Conservation (phyloP, 176 grass and related monocot species). For the Melocanna baccifera region DNA sequence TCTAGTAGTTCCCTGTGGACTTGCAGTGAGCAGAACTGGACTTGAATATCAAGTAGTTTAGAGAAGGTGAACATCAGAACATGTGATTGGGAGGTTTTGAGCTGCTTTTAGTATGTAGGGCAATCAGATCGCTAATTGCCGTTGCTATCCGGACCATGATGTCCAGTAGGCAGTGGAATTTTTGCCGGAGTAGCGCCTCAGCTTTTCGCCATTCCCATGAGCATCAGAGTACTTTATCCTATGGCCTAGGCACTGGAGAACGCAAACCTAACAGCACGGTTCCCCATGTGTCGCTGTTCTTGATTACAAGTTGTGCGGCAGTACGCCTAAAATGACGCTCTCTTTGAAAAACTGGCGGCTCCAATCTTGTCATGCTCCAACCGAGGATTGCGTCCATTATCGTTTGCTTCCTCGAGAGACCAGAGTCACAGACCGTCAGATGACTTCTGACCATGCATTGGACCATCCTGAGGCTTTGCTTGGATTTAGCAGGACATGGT, state of each 20-base stretch:
- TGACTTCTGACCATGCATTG: not conserved
- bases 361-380: not conserved
- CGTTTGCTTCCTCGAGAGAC: conserved; percentile 1
- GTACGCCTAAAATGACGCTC: not conserved
- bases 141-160: not conserved
- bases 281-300: conserved; percentile 11
- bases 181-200: not conserved
- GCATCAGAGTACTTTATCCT: not conserved
- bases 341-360: not conserved
- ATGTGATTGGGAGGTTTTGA: no score
- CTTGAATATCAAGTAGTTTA: no score
- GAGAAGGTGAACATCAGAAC: no score
- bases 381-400: not conserved
- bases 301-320: not conserved
- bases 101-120: not conserved
- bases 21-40: no score
- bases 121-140: no score
- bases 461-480: not conserved
- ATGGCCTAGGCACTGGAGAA: conserved; percentile 35
- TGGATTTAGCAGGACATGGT: not conserved
- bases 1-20: no score
- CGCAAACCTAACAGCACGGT: not conserved
- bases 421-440: not conserved
- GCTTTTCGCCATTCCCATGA: conserved; percentile 29
- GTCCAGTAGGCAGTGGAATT: not conserved